Conservation (phyloP, 2,329 filamentous ascomycete species). For the Penicillium sp. region DNA sequence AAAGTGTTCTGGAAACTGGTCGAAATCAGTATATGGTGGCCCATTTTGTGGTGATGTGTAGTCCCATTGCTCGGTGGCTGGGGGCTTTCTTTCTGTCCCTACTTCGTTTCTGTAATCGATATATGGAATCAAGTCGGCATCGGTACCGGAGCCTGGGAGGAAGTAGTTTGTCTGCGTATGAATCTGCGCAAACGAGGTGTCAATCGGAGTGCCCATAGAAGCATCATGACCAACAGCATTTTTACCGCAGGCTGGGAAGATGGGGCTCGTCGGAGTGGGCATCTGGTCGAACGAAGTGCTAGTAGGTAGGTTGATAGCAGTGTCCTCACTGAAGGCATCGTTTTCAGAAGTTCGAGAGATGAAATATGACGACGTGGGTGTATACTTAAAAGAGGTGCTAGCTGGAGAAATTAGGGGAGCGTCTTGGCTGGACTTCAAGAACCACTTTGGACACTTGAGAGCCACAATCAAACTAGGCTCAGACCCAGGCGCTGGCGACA, state of each 20-base stretch:
- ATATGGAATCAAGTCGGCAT: neutral
- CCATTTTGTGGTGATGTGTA: neutral
- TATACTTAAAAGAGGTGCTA: neutral
- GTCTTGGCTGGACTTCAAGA: neutral
- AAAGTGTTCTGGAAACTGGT: neutral
- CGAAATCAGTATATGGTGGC: neutral
- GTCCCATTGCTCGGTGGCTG: neutral
- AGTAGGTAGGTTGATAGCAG: too few relatives aligned
- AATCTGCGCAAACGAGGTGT: too few relatives aligned
- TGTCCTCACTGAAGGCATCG: too few relatives aligned
- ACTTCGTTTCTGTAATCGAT: neutral
- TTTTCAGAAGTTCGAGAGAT: too few relatives aligned
- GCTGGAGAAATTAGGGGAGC: neutral
- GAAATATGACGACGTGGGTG: too few relatives aligned
- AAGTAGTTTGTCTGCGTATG: too few relatives aligned
- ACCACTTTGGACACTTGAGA: conserved; percentile 18
- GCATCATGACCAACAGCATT: too few relatives aligned
- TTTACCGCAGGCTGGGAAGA: neutral
- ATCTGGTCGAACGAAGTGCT: neutral
- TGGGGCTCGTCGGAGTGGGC: neutral
- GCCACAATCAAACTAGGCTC: conserved; percentile 20
- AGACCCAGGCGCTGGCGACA: neutral
- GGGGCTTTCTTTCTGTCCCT: neutral
- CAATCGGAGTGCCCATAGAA: too few relatives aligned
- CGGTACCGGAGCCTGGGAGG: neutral